Evolutionary conservation across 176 grass and related monocot species (phyloP), one percentile per base, ranked within the genome.

Genomic region (Oropetium thomaeum): DNA sequence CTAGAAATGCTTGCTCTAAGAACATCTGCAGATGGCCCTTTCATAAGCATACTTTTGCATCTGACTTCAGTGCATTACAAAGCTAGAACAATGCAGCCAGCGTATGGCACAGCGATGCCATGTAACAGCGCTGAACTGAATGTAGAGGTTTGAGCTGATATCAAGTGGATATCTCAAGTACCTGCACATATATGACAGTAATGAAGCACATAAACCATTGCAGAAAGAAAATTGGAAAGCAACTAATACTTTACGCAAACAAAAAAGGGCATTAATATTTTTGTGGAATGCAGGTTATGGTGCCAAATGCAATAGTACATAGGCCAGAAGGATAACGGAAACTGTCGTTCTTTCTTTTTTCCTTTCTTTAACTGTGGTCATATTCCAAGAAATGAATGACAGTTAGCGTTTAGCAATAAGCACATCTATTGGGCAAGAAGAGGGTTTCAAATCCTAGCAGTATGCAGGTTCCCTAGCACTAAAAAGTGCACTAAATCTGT

Each of bases 1-100:
- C 94, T 97, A 76, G 94, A 97, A 87, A 93, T 84, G 67, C 94
- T 97, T 79, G 92, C 86, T 75, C 90, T 87, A 72, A 93, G 88
- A 91, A 90, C 83, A 85, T 97, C 94, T 77, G 86, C 90, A 20
- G 83, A 84, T 54, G 85, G 51, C 59, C 80, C 88, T 73, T 93
- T 97, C 12, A 33, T 69, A 29, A 87, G 83, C 94, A 97, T 97
- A 69, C 58, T 81, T 74, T 70, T 91, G 72, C 90, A 93, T 93
- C 83, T 91, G 90, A 85, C 73, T 54, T 75, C 81, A 76, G 75
- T 42, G 33, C 16, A 61, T 17, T 29, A 70, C 14, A 75, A 73
- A 79, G 31, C 42, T 30, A 69, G 39, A 19, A 68, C 32, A 83
- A 35, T 12, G 80, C 49, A 49, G 41, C 4, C 59, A 40, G 38